Conservation (phyloP, 208 protist species). For the Leishmania aethiopica region DNA sequence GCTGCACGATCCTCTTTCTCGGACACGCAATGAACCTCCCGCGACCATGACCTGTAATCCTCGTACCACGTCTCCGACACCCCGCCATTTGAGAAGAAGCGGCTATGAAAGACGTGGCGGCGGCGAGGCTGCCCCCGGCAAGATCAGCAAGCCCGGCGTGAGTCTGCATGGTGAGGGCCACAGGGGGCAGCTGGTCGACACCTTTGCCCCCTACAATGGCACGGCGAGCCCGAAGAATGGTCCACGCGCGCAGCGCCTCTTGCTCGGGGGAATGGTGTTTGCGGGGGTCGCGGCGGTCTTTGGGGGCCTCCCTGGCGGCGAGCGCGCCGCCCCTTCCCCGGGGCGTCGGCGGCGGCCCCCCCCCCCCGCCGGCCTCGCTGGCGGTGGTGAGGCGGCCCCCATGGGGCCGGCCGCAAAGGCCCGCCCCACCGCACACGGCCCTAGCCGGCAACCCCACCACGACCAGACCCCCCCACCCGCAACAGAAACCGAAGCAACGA, state of each 20-base stretch:
- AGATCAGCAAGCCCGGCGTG: background rate
- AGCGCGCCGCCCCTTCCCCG: conserved; percentile 30
- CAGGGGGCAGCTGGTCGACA: no score
- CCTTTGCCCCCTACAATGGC: no score
- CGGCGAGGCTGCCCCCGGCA: conserved; percentile 41
- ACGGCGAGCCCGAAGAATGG: conserved; percentile 16
- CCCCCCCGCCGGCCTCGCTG: conserved; percentile 60
- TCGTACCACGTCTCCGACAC: background rate
- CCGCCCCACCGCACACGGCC: no score
- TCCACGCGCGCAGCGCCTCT: conserved; percentile 71
- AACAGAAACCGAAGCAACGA: background rate
- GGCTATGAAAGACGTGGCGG: conserved; percentile 48
- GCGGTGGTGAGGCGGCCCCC: no score
- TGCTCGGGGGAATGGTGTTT: no score
- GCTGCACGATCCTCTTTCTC: background rate
- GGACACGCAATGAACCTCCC: background rate
- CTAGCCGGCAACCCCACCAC: no score
- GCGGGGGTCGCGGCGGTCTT: no score
- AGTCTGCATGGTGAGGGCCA: no score
- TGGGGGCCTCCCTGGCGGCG: conserved; percentile 33
- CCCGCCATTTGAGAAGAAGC: conserved; percentile 40
- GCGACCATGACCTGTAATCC: background rate
- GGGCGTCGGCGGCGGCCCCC: conserved; percentile 54
- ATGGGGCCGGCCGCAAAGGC: background rate
- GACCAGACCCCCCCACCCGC: background rate